These are phyloP conservation scores for Coemansia pectinata DNA, from an alignment of 192 early-diverging fungal genomes.

Conservation along the genomic window DNA sequence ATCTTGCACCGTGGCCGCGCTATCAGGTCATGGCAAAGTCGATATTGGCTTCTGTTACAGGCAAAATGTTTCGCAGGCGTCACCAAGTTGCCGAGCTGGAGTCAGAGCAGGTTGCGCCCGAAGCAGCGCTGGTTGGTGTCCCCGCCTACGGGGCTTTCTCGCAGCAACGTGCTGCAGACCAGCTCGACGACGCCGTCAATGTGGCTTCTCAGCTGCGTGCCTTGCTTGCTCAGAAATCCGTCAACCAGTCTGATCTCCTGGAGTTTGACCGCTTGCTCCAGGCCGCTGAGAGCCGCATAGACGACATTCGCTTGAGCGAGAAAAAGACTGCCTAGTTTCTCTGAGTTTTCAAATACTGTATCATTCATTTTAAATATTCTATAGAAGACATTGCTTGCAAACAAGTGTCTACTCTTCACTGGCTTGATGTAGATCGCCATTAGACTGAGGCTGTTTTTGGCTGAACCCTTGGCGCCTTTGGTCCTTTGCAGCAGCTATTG, in stretches of 20 bases:
- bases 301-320: slow-evolving; percentile 24
- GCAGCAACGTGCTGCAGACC: slow-evolving; percentile 11
- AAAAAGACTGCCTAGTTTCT: slow-evolving; percentile 1
- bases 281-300: slow-evolving; percentile 26
- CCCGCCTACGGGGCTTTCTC: slow-evolving; percentile 9
- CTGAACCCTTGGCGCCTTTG: slow-evolving; percentile 27
- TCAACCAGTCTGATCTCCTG: slow-evolving; percentile 19
- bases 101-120: slow-evolving; percentile 3
- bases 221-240: slow-evolving; percentile 32
- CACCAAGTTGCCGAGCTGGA: not conserved
- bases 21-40: slow-evolving; percentile 20
- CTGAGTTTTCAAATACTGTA: not conserved
- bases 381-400: not conserved
- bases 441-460: not conserved
- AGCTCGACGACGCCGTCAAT: slow-evolving; percentile 28
- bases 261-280: slow-evolving; percentile 41
- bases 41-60: slow-evolving; percentile 8
- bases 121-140: not conserved
- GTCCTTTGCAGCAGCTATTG: slow-evolving; percentile 24
- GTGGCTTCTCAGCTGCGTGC: slow-evolving; percentile 26
- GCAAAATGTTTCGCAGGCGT: slow-evolving; percentile 11
- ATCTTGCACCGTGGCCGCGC: slow-evolving; percentile 48
- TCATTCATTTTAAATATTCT: not conserved
- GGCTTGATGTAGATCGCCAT: not conserved
- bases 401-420: not conserved